Base-by-base conservation (phyloP, 1,284 basidiomycete species). In the Phlebopus sp. region DNA sequence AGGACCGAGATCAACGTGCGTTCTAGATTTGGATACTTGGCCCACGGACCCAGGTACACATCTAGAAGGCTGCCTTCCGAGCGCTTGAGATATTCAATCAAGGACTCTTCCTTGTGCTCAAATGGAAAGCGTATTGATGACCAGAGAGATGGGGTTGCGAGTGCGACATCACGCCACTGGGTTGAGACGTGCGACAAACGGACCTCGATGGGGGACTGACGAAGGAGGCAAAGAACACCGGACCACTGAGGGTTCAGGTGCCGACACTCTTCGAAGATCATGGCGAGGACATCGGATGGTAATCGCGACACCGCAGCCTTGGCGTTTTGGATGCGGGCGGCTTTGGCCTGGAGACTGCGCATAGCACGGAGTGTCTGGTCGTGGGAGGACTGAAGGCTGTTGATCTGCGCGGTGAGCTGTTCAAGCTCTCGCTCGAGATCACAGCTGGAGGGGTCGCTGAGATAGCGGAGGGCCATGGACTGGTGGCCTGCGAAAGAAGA, bases 31-130 rank as follows among this genome's bases (percentile, higher is more conserved):
- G 61, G 25, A 35, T 64, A 63, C 35, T 64, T 64, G 44, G 55
- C 63, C 63, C 66, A 67, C 39, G 63, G 63, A 13, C 63, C 63
- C 5, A 64, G 23, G 54, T 67, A 66, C n/a, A 64, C 55, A 5
- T 61, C 55, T 14, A 64, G 60, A 44, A 66, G 53, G 23, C 59
- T 59, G 6, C 63, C 57, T 19, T 60, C 52, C 18, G 64, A 68
- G 53, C 62, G 62, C 34, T 42, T 64, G 47, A 64, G 61, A 46
- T 64, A 64, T 45, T 66, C 63, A 15, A 40, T 17, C 19, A 64
- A 50, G 0, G 66, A 58, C 10, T 53, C 62, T 40, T 68, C 62
- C 38, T 52, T 66, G 45, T 58, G 62, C 32, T 64, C 64, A 36
- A 64, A 68, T 3, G 62, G 62, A 46, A 60, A 67, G 25, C 51